A percentile compares a stretch with the other conserved stretches of the same genome.
Conservation (phyloP, 768 basidiomycete species). For the Tylopilus subfusipes region DNA sequence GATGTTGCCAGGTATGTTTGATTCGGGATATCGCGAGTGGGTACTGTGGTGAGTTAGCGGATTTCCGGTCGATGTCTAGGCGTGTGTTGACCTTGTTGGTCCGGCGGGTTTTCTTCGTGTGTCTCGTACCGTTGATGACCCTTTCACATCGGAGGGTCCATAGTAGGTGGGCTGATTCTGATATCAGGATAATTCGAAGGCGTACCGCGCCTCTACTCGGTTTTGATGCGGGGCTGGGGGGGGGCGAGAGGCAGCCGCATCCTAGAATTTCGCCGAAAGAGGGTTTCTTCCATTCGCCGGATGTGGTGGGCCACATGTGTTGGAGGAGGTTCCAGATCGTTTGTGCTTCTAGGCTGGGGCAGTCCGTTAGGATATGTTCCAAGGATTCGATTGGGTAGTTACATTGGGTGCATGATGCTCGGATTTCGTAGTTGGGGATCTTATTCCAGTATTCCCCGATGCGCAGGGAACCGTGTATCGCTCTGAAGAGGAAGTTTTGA, state of each 20-base stretch:
- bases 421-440: background rate
- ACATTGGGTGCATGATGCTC: background rate
- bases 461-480: too few relatives aligned
- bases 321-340: background rate
- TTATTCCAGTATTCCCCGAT: background rate
- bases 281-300: background rate
- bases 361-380: background rate
- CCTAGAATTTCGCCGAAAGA: background rate
- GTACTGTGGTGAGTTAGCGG: background rate
- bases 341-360: background rate
- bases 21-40: too few relatives aligned
- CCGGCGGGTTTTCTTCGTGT: background rate
- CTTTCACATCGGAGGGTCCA: background rate
- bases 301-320: background rate
- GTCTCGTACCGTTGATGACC: background rate
- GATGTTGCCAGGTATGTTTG: too few relatives aligned
- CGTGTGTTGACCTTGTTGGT: background rate
- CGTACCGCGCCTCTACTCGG: background rate
- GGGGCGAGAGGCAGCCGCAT: background rate
- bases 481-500: too few relatives aligned
- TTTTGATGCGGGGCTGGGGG: background rate
- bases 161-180: background rate
- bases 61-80: background rate
- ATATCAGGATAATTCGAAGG: background rate
- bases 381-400: background rate